Base-by-base conservation (phyloP, 139 green algal genomes). In the Chlamydomonas sp. region DNA sequence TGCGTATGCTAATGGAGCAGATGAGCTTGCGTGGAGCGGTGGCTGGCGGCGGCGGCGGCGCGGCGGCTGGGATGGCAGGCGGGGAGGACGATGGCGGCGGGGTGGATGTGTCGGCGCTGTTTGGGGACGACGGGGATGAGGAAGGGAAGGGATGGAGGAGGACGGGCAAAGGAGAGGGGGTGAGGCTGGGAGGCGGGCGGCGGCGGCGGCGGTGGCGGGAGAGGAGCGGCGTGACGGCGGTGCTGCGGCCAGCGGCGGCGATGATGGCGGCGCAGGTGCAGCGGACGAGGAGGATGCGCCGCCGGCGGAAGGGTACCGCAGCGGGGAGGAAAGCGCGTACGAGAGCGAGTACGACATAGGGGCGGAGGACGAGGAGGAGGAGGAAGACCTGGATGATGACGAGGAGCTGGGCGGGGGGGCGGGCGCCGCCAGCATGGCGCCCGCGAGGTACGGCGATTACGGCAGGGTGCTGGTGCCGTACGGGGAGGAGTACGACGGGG, bases 1-100 rank as follows among this genome's bases (percentile, higher is more conserved):
- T 90, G 7, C 86, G 77, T 5, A 62, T 68, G 57, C 86, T 90
- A 2, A 90, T 90, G 86, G 74, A n/a, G 4, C 79, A 84, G 16
- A 86, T 90, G 86, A 84, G 78, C 9, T 18, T 85, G 4, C 61
- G 72, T 0, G 62, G 49, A 0, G 59, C 7, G 9, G 80, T 0
- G 1, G 80, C 9, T 4, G 66, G 20, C 59, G 80, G 59, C 57
- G 81, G 4, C 31, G 78, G 8, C n/a, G 18, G 31, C 17, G 79
- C 14, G 3, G 69, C 69, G 9, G 69, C 69, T 16, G 17, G 9
- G 69, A 18, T 18, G 16, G 69, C 69, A 6, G 58, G 20, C 58
- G 60, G 60, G 5, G 71, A 76, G 18, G 77, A 66, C 17, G 85
- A 58, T 0, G 58, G 16, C 17, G 85, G 18, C 3, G 71, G 17